Evolutionary conservation across 768 basidiomycete species (phyloP).

Genomic region (Lyophyllum shimeji): DNA sequence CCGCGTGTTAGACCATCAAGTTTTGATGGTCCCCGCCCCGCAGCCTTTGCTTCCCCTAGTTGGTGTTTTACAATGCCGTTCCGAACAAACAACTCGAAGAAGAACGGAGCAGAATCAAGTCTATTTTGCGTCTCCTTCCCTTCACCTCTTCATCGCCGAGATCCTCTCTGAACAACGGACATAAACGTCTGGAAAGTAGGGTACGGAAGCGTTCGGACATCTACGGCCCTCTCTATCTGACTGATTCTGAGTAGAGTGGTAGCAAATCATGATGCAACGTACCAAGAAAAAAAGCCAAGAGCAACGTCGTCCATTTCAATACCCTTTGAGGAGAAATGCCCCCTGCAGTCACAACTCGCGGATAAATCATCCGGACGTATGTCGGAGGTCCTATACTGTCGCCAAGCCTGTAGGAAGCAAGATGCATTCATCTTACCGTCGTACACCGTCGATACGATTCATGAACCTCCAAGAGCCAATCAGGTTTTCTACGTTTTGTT

Average conservation of each 20-base stretch:
- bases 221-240: neutral
- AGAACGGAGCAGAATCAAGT: neutral
- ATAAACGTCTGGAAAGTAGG: neutral
- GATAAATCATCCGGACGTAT: conserved; percentile 12
- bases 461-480: neutral
- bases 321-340: neutral
- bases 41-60: neutral
- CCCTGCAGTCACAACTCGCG: neutral
- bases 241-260: neutral
- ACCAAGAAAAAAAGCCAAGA: conserved; percentile 11
- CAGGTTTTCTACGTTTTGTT: neutral
- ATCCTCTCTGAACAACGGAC: neutral
- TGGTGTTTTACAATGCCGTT: neutral
- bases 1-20: neutral
- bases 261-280: neutral
- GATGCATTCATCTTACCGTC: too few species aligned
- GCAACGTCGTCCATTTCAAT: neutral
- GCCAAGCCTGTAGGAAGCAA: conserved; percentile 7
- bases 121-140: neutral
- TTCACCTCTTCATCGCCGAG: neutral
- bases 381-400: conserved; percentile 2
- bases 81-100: neutral
- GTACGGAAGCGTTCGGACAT: neutral
- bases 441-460: neutral
- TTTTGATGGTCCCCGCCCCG: neutral